A percentile compares a stretch with the other conserved stretches of the same genome.
phyloP scores from a whole-genome alignment of 768 basidiomycete genomes.

The Leccinum variicolor region DNA sequence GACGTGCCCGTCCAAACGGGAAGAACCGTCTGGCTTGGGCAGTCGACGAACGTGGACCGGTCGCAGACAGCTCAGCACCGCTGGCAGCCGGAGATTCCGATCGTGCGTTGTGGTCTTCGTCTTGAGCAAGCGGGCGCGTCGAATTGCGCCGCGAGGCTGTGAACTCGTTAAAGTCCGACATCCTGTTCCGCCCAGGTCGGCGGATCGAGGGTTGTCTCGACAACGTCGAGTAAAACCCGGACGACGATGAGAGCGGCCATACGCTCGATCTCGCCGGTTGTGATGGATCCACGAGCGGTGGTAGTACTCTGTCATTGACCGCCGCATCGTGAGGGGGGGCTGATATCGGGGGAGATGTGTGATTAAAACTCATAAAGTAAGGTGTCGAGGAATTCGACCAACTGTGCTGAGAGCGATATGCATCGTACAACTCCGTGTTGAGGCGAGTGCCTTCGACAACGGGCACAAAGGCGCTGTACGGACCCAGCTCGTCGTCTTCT shows the following conservation, averaged over 20 bases:
- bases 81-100: slow-evolving; percentile 7
- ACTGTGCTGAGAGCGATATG: slow-evolving; percentile 43
- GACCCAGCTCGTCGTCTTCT: slow-evolving; percentile 63
- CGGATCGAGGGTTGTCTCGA: slow-evolving; percentile 60
- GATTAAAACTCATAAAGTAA: slow-evolving; percentile 18
- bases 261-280: slow-evolving; percentile 16
- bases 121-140: slow-evolving; percentile 33
- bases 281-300: slow-evolving; percentile 28
- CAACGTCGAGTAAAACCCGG: slow-evolving; percentile 32
- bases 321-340: slow-evolving; percentile 23
- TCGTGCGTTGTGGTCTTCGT: slow-evolving; percentile 21
- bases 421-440: slow-evolving; percentile 64
- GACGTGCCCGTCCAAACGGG: slow-evolving; percentile 46
- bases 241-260: slow-evolving; percentile 26
- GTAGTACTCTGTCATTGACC: slow-evolving; percentile 23
- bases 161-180: slow-evolving; percentile 71
- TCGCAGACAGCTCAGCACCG: background rate
- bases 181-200: slow-evolving; percentile 50
- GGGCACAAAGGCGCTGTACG: slow-evolving; percentile 33
- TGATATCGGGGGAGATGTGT: slow-evolving; percentile 26
- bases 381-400: slow-evolving; percentile 29
- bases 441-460: slow-evolving; percentile 52
- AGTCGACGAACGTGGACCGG: slow-evolving; percentile 14
- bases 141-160: slow-evolving; percentile 60
- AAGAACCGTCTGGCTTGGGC: slow-evolving; percentile 51